Evolutionary conservation across 495 filamentous ascomycete genomes (phyloP), one percentile per base, ranked within the genome.

Genomic region (Wilcoxina mikolae): DNA sequence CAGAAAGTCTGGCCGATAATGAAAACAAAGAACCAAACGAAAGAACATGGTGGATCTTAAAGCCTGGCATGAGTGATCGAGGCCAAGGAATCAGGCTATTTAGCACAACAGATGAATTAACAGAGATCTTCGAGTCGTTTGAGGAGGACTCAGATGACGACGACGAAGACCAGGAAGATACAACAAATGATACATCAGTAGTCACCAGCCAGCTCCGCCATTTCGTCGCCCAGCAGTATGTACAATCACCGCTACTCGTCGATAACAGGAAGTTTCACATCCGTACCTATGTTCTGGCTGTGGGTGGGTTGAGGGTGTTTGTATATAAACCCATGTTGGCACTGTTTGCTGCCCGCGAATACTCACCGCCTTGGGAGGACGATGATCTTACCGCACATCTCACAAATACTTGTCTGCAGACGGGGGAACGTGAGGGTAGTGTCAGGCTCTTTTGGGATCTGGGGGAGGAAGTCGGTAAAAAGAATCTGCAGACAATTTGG

Each of bases 201-300:
- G 79, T 87, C 44, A 86, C 88, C 9, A 89, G 83, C 7, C 90
- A 96, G 56, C 81, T 98, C 54, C 84, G 91, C 59, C 89, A 96
- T 68, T 98, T 98, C 72, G 77, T 95, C 65, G 86, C 82, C 2
- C 91, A 98, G 68, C 83, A 85, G n/a, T 98, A 98, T 68, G 89
- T 95, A 65, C 78, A 93, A 67, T 84, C 82, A 3, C 89, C 90
- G 1, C 78, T 98, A 3, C 74, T 95, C 2, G 72, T 95, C 2
- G 73, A 75, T n/a, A 71, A 73, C 54, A 77, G 80, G 29, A 98
- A 98, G 70, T 98, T 98, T 73, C 91, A 98, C 69, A 85, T 98
- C 61, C 76, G 91, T 23, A 82, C 82, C 1, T 98, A 98, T 64
- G 86, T 91, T 50, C 77, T 94, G 47, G 81, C 84, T 39, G 73